phyloP scores from a whole-genome alignment of 805 yeast genomes.

The Metschnikowia hibisci region DNA sequence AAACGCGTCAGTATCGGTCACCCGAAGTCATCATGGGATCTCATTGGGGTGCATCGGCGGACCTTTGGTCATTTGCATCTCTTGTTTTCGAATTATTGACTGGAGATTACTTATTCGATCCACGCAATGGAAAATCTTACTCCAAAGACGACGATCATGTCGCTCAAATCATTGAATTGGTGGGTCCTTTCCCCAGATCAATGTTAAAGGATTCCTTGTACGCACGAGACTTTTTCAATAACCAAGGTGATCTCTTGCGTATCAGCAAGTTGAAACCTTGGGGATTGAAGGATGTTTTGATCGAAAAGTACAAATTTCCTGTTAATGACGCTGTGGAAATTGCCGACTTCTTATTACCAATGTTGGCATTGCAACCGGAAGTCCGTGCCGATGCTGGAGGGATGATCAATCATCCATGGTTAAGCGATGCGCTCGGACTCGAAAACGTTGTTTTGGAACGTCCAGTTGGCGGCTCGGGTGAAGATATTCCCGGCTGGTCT shows the following conservation, averaged over 20 bases:
- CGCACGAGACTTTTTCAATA: slow-evolving; percentile 19
- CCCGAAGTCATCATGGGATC: slow-evolving; percentile 59
- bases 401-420: slow-evolving; percentile 84
- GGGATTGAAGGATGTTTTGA: slow-evolving; percentile 47
- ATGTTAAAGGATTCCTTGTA: slow-evolving; percentile 38
- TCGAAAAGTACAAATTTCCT: slow-evolving; percentile 48
- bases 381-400: slow-evolving; percentile 95
- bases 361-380: slow-evolving; percentile 77
- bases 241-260: slow-evolving; percentile 35
- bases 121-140: slow-evolving; percentile 46
- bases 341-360: slow-evolving; percentile 74
- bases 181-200: slow-evolving; percentile 39
- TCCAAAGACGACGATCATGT: slow-evolving; percentile 59
- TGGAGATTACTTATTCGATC: slow-evolving; percentile 61
- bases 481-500: slow-evolving; percentile 90
- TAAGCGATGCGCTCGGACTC: slow-evolving; percentile 70
- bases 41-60: slow-evolving; percentile 62
- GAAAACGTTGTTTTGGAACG: slow-evolving; percentile 70
- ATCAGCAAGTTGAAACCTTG: slow-evolving; percentile 49
- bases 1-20: slow-evolving; percentile 63
- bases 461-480: slow-evolving; percentile 74
- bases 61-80: slow-evolving; percentile 59
- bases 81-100: slow-evolving; percentile 56
- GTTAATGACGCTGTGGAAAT: slow-evolving; percentile 67
- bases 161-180: slow-evolving; percentile 57